Evolutionary conservation across 768 basidiomycete species (phyloP).

Genomic region (Paxillus rubicundulus): DNA sequence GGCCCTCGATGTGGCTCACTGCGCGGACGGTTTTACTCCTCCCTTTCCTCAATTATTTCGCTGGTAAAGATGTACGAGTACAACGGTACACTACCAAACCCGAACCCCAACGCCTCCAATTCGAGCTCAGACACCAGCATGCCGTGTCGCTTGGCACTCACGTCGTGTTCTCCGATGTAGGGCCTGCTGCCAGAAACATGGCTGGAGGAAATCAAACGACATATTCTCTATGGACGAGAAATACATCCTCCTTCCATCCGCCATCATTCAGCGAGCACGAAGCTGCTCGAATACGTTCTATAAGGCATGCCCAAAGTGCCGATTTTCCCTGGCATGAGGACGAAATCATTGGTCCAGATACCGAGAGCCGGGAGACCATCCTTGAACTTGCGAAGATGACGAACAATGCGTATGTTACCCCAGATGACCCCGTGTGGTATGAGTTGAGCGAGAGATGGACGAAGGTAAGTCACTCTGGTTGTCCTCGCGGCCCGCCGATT

Average conservation of each 20-base stretch:
- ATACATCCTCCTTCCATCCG: constrained; percentile 41
- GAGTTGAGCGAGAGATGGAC: constrained; percentile 67
- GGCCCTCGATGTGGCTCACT: constrained; percentile 36
- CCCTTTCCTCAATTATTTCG: constrained; percentile 35
- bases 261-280: constrained; percentile 45
- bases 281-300: constrained; percentile 44
- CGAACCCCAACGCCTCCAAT: constrained; percentile 31
- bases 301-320: constrained; percentile 45
- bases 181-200: constrained; percentile 10
- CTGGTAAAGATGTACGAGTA: constrained; percentile 6
- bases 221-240: constrained; percentile 40
- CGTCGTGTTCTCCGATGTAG: constrained; percentile 56
- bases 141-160: constrained; percentile 47
- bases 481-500: neutral
- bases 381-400: constrained; percentile 91
- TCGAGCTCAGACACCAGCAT: constrained; percentile 64
- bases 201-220: constrained; percentile 17
- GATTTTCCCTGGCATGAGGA: constrained; percentile 69
- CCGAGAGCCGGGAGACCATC: constrained; percentile 71
- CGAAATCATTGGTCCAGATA: constrained; percentile 71
- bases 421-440: constrained; percentile 72
- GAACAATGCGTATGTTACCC: constrained; percentile 81
- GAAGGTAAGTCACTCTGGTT: constrained; percentile 31
- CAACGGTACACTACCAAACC: neutral
- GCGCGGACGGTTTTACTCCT: constrained; percentile 49